Evolutionary conservation across 2,329 filamentous ascomycete species (phyloP), one percentile per base, ranked within the genome.

Genomic region (Cordyceps farinosa): DNA sequence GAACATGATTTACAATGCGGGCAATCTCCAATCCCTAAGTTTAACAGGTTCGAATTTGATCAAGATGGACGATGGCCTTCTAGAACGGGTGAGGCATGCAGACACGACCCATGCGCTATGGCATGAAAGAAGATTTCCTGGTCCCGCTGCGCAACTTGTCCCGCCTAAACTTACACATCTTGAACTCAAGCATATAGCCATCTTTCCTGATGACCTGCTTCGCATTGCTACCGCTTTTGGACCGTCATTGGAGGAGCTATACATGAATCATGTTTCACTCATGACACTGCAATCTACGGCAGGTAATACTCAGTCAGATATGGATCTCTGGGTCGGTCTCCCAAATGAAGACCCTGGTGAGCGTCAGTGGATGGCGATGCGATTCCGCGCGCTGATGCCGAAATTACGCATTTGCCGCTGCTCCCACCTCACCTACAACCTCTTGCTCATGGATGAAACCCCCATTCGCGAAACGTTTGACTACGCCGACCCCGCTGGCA

Each of bases 1-100:
- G 82, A 77, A 79, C 65, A 69, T 83, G 47, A 78, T 84, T 17
- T 75, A 76, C 54, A 78, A 78, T 55, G 80, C 82, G 0, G 69
- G 71, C 30, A 69, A 72, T 9, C 75, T 84, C 13, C 72, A 78
- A 66, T 82, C 76, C 51, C 70, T 84, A 22, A 83, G 80, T 64
- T 66, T 84, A 17, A 74, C 80, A 11, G 80, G 80, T 13, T 34
- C 30, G 30, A 34, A 47, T 9, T 8, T 32, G 6, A 36, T 17
- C 40, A 44, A 9, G 9, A 7, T 29, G 11, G 38, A 47, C 7
- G 40, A 45, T 27, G 45, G 22, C 4, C 13, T 50, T 1, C 17
- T 40, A 11, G 34, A 59, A 7, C n/a, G n/a, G n/a, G 40, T n/a
- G 17, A 44, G 2, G 5, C 11, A 30, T 22, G 30, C 15, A 7